phyloP scores from a whole-genome alignment of 768 basidiomycete species.

The Gymnopilus dilepis region DNA sequence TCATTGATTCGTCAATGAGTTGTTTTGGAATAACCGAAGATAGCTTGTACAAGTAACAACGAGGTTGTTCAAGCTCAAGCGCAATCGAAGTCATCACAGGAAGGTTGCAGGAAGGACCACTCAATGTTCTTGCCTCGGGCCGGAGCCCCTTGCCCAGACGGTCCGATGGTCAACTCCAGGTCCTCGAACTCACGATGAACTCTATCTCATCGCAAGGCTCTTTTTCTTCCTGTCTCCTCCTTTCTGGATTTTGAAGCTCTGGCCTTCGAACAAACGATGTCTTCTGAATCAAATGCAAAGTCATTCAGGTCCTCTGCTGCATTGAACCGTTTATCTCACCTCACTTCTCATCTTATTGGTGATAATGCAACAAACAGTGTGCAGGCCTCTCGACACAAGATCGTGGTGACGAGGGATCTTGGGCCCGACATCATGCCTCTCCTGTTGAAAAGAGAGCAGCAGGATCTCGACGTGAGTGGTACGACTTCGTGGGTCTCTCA shows the following conservation, averaged over 20 bases:
- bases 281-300: not conserved
- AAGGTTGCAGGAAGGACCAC: too few species aligned
- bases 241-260: not conserved
- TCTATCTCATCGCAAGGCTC: not conserved
- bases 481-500: not conserved
- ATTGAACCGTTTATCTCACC: conserved; percentile 25
- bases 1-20: too few species aligned
- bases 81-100: too few species aligned
- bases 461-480: conserved; percentile 57
- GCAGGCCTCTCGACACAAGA: conserved; percentile 33
- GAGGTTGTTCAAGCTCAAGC: too few species aligned
- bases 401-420: conserved; percentile 65
- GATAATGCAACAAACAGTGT: not conserved
- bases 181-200: not conserved
- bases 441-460: conserved; percentile 33
- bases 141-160: not conserved
- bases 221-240: not conserved
- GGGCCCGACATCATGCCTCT: conserved; percentile 71
- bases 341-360: conserved; percentile 7
- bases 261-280: not conserved
- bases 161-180: not conserved
- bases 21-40: too few species aligned
- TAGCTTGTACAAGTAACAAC: too few species aligned
- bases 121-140: not conserved
- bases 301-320: conserved; percentile 24